Evolutionary conservation across 2,329 filamentous ascomycete genomes (phyloP), one percentile per base, ranked within the genome.

Genomic region (Claviceps pusilla): DNA sequence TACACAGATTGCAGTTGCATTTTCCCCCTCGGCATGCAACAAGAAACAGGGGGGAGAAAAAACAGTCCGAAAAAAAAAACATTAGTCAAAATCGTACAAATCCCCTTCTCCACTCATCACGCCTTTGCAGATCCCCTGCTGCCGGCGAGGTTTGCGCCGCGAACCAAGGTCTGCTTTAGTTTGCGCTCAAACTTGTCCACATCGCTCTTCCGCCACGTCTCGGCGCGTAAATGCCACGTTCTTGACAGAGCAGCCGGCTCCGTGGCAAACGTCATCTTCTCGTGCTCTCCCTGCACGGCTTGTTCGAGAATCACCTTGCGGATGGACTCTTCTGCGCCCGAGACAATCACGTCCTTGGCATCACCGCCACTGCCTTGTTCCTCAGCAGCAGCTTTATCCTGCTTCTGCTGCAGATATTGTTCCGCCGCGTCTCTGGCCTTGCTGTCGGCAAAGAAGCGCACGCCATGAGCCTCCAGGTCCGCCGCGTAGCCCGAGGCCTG

Each of bases 171-270:
- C 45, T 19, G 19, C 19, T 59, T 58, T 49, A 73, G 54, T 65
- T 73, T 74, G 33, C 57, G 64, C 64, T 73, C 66, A 54, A 74
- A 74, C 43, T 60, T 63, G 51, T 65, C 63, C 50, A 66, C 63
- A 35, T 72, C 65, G 48, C 57, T 60, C 14, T 56, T 56, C 24
- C 59, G 59, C 59, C 71, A 73, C 47, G 69, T 69, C 58, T 66
- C 65, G 14, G 67, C 62, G 53, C 68, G 63, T 54, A 71, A 56
- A 48, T 71, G 69, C 64, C 66, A 68, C 57, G 65, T 64, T 54
- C 67, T 63, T 46, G 69, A 62, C 43, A 69, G 46, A 24, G 64
- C 66, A 6, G 67, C 57, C 6, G 68, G 61, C 33, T 71, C 68
- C 42, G 58, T 56, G 16, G 66, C 63, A 52, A 64, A 66, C 59